A percentile compares a stretch with the other conserved stretches of the same genome.
Evolutionary conservation across 305 asterid genomes (phyloP).

Genomic region (Solanum chacoense): DNA sequence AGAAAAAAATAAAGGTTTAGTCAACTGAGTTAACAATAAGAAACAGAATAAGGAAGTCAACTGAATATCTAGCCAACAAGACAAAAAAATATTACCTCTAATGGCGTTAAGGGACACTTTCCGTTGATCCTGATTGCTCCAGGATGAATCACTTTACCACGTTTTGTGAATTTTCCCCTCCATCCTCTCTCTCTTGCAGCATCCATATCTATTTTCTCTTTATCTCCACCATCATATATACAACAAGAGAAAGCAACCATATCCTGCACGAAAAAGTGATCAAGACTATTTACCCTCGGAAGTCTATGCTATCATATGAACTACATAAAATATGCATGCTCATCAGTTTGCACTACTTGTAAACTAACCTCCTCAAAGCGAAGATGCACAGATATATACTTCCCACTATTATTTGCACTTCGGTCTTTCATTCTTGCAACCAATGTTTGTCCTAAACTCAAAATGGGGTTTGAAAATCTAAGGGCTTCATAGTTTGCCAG

Average conservation of each 20-base stretch:
- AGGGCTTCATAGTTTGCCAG: conserved; percentile 86
- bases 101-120: conserved; percentile 86
- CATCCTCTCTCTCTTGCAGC: conserved; percentile 99
- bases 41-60: not conserved
- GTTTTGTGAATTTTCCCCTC: conserved; percentile 95
- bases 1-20: not conserved
- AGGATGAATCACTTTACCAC: conserved; percentile 82
- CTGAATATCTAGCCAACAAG: not conserved
- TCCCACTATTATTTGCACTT: conserved; percentile 81
- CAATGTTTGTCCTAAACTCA: conserved; percentile 57
- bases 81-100: conserved; percentile 48
- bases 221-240: conserved; percentile 85
- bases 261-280: conserved; percentile 25
- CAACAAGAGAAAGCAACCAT: conserved; percentile 99
- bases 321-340: not conserved
- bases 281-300: not conserved
- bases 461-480: conserved; percentile 44
- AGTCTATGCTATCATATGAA: not conserved
- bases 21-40: not conserved
- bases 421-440: conserved; percentile 82
- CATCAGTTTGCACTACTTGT: not conserved
- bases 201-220: conserved; percentile 84
- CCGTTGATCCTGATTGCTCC: conserved; percentile 89
- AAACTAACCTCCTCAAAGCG: conserved; percentile 97
- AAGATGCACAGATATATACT: conserved; percentile 91